Conservation (phyloP, 331 rosid genomes). For the Quercus lobata region DNA sequence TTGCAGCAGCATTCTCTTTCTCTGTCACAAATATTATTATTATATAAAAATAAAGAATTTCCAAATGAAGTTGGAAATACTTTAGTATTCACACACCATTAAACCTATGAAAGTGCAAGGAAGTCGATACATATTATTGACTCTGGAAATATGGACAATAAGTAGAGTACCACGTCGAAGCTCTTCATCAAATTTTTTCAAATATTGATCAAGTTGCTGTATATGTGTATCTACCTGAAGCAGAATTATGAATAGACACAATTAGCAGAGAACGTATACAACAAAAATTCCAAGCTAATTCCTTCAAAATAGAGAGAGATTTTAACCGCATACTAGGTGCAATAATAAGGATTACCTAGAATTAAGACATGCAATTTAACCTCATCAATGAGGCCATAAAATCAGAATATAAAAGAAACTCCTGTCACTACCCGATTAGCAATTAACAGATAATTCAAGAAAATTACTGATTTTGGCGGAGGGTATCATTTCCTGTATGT, state of each 20-base stretch:
- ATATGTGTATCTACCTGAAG: slow-evolving; percentile 88
- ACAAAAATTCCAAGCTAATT: not conserved
- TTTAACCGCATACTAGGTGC: not conserved
- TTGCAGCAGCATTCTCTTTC: slow-evolving; percentile 49
- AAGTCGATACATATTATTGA: not conserved
- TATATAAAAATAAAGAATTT: slow-evolving; percentile 4
- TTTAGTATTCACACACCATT: slow-evolving; percentile 1
- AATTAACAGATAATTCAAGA: not conserved
- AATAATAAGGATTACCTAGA: not conserved
- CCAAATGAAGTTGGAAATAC: slow-evolving; percentile 2
- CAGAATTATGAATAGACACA: slow-evolving; percentile 15
- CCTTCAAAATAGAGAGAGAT: not conserved
- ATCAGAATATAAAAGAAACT: not conserved
- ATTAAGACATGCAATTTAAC: not conserved
- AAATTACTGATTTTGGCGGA: not conserved
- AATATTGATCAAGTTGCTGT: slow-evolving; percentile 93
- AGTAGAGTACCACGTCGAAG: slow-evolving; percentile 67
- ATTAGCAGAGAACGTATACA: slow-evolving; percentile 15
- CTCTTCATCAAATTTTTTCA: slow-evolving; percentile 81
- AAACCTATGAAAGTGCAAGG: not conserved
- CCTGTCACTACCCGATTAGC: not conserved
- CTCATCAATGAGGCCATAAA: not conserved
- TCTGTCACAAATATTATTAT: slow-evolving; percentile 41
- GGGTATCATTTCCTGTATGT: not conserved
- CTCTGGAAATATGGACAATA: slow-evolving; percentile 14